These are phyloP conservation scores for Citrus trifoliata DNA, from an alignment of 345 rosid genomes.

Conservation along the genomic window DNA sequence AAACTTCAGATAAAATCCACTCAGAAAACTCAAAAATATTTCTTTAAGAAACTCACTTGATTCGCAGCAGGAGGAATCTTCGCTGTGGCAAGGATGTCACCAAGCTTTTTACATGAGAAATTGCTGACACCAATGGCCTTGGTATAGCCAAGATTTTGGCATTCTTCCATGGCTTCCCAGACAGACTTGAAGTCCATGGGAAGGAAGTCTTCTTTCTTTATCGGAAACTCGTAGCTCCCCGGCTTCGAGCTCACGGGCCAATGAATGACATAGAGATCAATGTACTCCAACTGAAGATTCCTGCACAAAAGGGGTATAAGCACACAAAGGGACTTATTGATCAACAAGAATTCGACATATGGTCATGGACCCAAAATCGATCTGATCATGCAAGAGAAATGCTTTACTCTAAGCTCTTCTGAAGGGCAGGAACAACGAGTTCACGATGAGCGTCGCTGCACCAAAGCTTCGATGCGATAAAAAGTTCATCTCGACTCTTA, in stretches of 20 bases:
- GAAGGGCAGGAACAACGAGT: constrained; percentile 46
- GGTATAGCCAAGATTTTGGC: constrained; percentile 60
- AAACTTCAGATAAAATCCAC: not conserved
- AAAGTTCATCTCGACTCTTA: constrained; percentile 48
- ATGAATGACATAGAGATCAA: constrained; percentile 73
- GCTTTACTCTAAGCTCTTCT: constrained; percentile 38
- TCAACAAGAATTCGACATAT: not conserved
- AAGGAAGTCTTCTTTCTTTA: constrained; percentile 58
- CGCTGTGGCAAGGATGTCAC: constrained; percentile 53
- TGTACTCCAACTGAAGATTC: constrained; percentile 59
- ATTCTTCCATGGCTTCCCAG: constrained; percentile 81
- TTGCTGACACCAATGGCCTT: constrained; percentile 82
- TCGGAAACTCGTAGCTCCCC: constrained; percentile 58
- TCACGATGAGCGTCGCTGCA: constrained; percentile 52
- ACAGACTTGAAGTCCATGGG: constrained; percentile 60
- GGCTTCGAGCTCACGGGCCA: constrained; percentile 85
- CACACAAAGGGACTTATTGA: not conserved
- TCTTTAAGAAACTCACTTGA: constrained; percentile 43
- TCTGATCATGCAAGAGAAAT: not conserved
- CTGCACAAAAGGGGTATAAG: constrained; percentile 27
- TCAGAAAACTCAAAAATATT: not conserved
- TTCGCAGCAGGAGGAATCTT: constrained; percentile 71
- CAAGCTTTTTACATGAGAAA: constrained; percentile 70
- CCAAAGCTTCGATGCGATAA: constrained; percentile 60
- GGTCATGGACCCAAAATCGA: not conserved